A percentile compares a stretch with the other conserved stretches of the same genome.
These are phyloP conservation scores for Mycena indigotica DNA, from an alignment of 768 basidiomycete genomes.

Conservation along the genomic window DNA sequence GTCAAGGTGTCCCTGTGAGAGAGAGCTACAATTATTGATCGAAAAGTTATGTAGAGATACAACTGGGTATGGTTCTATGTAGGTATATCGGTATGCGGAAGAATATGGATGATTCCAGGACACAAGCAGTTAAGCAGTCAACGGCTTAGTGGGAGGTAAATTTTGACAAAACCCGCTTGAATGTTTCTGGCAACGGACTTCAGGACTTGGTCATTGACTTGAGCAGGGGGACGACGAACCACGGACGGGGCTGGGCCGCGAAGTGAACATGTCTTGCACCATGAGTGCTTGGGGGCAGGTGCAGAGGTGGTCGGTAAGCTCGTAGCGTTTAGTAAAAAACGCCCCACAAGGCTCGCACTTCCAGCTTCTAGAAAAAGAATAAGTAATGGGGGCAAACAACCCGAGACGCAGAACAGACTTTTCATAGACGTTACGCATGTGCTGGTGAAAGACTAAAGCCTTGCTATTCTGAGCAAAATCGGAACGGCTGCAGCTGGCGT, in stretches of 20 bases:
- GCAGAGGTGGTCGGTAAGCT: slow-evolving; percentile 17
- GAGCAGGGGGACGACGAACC: slow-evolving; percentile 26
- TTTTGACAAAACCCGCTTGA: slow-evolving; percentile 21
- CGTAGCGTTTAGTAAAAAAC: slow-evolving; percentile 1
- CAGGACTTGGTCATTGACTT: background rate
- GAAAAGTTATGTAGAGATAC: too few species aligned
- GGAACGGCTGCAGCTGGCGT: slow-evolving; percentile 19
- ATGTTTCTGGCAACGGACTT: slow-evolving; percentile 15
- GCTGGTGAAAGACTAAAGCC: slow-evolving; percentile 54
- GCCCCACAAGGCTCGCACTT: slow-evolving; percentile 14
- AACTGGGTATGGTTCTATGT: too few species aligned
- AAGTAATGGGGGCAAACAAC: background rate
- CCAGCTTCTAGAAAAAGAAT: slow-evolving; percentile 11
- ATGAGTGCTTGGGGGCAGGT: slow-evolving; percentile 1
- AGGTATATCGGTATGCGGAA: too few species aligned
- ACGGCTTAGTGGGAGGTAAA: slow-evolving; percentile 17
- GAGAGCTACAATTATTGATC: too few species aligned
- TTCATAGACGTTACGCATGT: slow-evolving; percentile 58
- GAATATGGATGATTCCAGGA: too few species aligned
- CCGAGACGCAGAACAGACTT: slow-evolving; percentile 30
- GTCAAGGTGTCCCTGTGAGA: too few species aligned
- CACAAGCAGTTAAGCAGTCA: too few species aligned
- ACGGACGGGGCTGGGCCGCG: slow-evolving; percentile 33
- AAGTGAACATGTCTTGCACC: slow-evolving; percentile 3
- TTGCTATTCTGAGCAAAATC: slow-evolving; percentile 39